These are phyloP conservation scores for Pseudonitzschia delicatissima DNA, from an alignment of 108 stramenopile species.

Conservation along the genomic window DNA sequence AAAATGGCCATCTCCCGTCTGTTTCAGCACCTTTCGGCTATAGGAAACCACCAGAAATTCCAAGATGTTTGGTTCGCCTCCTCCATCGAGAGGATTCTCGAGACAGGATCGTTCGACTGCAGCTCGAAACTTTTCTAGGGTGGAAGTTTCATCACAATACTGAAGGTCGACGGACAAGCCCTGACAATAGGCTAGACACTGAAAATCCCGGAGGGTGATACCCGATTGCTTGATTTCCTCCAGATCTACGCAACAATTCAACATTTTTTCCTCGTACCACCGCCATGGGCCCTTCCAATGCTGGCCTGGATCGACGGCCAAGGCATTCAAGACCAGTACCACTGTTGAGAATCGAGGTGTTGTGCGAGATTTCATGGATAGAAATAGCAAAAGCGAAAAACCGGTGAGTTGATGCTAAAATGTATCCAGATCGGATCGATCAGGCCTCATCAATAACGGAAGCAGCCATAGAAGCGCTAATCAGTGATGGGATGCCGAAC, in stretches of 20 bases:
- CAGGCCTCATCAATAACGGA: no score
- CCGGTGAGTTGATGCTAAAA: background rate
- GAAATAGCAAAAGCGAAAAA: background rate
- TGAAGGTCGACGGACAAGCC: conserved; percentile 54
- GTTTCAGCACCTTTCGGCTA: conserved; percentile 58
- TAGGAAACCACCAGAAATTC: conserved; percentile 62
- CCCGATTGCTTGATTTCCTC: conserved; percentile 66
- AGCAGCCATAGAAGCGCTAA: no score
- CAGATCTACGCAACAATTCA: conserved; percentile 84
- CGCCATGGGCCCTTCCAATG: conserved; percentile 96
- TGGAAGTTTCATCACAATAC: conserved; percentile 34
- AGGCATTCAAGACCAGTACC: conserved; percentile 91
- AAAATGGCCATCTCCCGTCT: conserved; percentile 96
- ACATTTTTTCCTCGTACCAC: conserved; percentile 90
- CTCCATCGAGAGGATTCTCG: conserved; percentile 16
- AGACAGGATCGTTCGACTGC: conserved; percentile 59
- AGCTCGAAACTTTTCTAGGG: conserved; percentile 61
- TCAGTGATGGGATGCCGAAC: background rate
- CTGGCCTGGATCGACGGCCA: conserved; percentile 87
- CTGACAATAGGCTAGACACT: conserved; percentile 79
- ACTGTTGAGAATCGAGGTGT: background rate
- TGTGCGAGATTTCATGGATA: no score
- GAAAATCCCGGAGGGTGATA: conserved; percentile 71
- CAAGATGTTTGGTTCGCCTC: background rate
- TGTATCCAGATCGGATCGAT: no score